Conservation (phyloP, 257 asterid genomes). For the Salvia splendens region DNA sequence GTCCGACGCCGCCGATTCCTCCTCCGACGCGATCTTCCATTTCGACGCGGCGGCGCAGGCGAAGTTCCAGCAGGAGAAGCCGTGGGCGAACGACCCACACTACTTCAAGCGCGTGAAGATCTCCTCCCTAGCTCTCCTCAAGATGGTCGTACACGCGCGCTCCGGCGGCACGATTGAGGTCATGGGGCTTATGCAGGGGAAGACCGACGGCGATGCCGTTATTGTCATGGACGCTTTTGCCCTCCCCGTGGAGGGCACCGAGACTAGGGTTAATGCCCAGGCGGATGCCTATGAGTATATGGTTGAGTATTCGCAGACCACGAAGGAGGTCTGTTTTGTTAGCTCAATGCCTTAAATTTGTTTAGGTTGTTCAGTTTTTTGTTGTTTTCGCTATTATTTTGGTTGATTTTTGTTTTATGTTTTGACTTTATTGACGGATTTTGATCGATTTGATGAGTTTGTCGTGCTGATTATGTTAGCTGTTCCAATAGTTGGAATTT, state of each 20-base stretch:
- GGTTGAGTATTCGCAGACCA: conserved; percentile 92
- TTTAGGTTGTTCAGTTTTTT: background rate
- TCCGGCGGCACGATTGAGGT: conserved; percentile 97
- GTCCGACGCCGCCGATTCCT: conserved; percentile 37
- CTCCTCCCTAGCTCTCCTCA: conserved; percentile 93
- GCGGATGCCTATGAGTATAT: conserved; percentile 98
- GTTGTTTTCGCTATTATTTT: no score
- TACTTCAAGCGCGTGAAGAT: conserved; percentile 94
- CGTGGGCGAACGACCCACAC: conserved; percentile 92
- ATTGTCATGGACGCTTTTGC: conserved; percentile 99
- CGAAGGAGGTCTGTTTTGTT: conserved; percentile 60
- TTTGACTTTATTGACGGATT: background rate
- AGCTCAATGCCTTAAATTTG: background rate
- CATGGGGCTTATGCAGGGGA: conserved; percentile 99
- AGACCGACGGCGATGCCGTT: conserved; percentile 90
- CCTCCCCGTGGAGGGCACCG: conserved; percentile 98
- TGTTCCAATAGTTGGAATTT: background rate
- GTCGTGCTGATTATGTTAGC: no score
- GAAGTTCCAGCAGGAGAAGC: conserved; percentile 81
- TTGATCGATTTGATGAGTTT: conserved; percentile 13
- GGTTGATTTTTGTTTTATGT: no score
- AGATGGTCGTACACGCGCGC: conserved; percentile 99
- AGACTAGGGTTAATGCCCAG: conserved; percentile 99
- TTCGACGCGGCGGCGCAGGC: conserved; percentile 82
- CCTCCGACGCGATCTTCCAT: conserved; percentile 76